Conservation (phyloP, 768 basidiomycete genomes). For the Aureoboletus auriporus region DNA sequence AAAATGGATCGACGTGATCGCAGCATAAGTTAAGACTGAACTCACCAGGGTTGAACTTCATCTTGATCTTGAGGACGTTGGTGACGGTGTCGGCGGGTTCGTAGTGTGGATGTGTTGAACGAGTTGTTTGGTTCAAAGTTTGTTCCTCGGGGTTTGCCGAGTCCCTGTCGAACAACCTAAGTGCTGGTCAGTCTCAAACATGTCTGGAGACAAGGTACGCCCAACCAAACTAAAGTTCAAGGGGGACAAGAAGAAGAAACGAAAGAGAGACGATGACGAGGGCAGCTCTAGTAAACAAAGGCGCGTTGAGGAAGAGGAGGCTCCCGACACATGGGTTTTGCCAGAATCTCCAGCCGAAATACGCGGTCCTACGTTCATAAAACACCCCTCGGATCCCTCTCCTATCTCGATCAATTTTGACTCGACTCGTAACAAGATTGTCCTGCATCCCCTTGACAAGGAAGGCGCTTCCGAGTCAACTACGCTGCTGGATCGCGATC, state of each 20-base stretch:
- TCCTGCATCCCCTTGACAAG: conserved; percentile 63
- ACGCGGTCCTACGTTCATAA: conserved; percentile 83
- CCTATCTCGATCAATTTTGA: conserved; percentile 77
- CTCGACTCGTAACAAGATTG: conserved; percentile 66
- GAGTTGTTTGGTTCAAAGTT: conserved; percentile 37
- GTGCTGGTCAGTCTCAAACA: conserved; percentile 5
- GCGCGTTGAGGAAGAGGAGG: conserved; percentile 55
- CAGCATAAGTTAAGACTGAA: conserved; percentile 26
- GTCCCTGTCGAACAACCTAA: background rate
- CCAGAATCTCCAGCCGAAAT: conserved; percentile 71
- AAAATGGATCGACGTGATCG: conserved; percentile 14
- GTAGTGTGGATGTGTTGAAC: conserved; percentile 14
- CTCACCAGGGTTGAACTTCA: conserved; percentile 85
- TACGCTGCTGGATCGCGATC: conserved; percentile 59
- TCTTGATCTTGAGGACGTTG: conserved; percentile 63
- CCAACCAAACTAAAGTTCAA: conserved; percentile 84
- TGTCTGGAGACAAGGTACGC: conserved; percentile 49
- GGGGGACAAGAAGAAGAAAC: conserved; percentile 86
- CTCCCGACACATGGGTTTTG: conserved; percentile 75
- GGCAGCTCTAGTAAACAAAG: conserved; percentile 41
- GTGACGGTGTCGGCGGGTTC: conserved; percentile 42
- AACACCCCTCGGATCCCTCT: conserved; percentile 77
- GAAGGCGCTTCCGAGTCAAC: conserved; percentile 44
- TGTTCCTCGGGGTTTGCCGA: conserved; percentile 25
- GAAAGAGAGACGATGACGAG: conserved; percentile 58